Percentiles rank a stretch among this genome's conserved stretches.
These are phyloP conservation scores for Suhomyces yuchorum DNA, from an alignment of 1,139 yeast genomes.

Conservation along the genomic window DNA sequence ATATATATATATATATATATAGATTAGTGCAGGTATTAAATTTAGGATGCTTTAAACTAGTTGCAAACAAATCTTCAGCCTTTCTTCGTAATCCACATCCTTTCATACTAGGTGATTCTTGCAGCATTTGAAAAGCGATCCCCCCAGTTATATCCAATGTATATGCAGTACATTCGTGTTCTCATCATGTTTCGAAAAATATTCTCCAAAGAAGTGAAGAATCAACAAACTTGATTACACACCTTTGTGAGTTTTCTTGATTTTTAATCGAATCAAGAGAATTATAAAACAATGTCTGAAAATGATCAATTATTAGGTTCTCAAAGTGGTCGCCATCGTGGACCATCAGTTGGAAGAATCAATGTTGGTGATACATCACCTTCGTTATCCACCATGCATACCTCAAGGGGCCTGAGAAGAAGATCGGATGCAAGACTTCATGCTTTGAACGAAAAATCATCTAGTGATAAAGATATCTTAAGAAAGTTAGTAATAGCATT, in stretches of 20 bases:
- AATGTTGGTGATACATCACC: slow-evolving; percentile 62
- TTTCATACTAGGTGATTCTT: no score
- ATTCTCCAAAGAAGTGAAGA: no score
- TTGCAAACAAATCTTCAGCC: no score
- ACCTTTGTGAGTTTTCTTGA: background rate
- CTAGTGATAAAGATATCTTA: slow-evolving; percentile 45
- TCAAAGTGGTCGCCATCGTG: slow-evolving; percentile 37
- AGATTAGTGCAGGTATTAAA: no score
- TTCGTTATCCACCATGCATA: slow-evolving; percentile 50
- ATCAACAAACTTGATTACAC: background rate
- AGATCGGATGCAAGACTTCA: slow-evolving; percentile 37
- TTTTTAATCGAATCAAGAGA: background rate
- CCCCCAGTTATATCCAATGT: no score
- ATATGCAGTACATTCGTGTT: background rate
- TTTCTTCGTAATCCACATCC: no score
- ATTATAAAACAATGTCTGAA: slow-evolving; percentile 6
- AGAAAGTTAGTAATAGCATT: slow-evolving; percentile 56
- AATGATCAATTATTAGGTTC: slow-evolving; percentile 10
- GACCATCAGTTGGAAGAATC: slow-evolving; percentile 60
- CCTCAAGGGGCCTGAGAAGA: slow-evolving; percentile 36
- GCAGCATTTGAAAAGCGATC: no score
- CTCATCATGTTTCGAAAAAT: background rate
- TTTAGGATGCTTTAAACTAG: no score
- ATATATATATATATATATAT: no score
- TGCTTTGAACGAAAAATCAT: slow-evolving; percentile 30